Base-by-base conservation (phyloP, 352 stramenopile genomes). In the Phytophthora agathidicida region DNA sequence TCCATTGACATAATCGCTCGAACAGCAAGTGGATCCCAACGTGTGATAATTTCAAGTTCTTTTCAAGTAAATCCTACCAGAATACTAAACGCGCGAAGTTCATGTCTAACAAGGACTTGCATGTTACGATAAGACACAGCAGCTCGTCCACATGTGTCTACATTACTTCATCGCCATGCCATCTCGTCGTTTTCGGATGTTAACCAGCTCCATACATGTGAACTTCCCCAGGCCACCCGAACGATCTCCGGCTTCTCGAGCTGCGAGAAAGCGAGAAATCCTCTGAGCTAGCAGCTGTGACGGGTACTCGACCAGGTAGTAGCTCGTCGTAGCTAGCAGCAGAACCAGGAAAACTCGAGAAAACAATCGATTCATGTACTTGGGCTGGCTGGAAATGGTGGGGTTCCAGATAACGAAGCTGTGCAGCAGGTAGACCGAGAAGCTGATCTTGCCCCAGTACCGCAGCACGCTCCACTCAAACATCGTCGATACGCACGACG, bases 371-470 rank as follows among this genome's bases (percentile, higher is more conserved):
- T 87, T 63, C 30, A 77, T 79, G 14, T 56, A 61, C 35, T 77
- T 70, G 0, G 27, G 26, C 60, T 81, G 64, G 2, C 17, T 13
- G 22, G 33, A 43, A 23, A 59, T 58, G 24, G 49, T 41, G 16
- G 19, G 55, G 31, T 66, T 58, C 60, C 59, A 74, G 24, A 80
- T 51, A n/a, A 80, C 55, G 44, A 76, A 76, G 42, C 33, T 66
- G 55, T 83, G 73, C 8, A 83, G 63, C 44, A 83, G 32, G 38
- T 83, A 83, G 36, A 80, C 68, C 0, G 73, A 83, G 51, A 72
- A 83, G 47, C 73, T 80, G 52, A 83, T 66, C 43, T 83, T 80
- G 24, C 73, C 73, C 30, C 60, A 73, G 59, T 68, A 83, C 10
- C 51, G 52, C 6, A 80, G 28, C 16, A 80, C 30, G 27, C 55